These are phyloP conservation scores for Ceratobasidium sp. DNA, from an alignment of 1,284 basidiomycete species.

Conservation along the genomic window DNA sequence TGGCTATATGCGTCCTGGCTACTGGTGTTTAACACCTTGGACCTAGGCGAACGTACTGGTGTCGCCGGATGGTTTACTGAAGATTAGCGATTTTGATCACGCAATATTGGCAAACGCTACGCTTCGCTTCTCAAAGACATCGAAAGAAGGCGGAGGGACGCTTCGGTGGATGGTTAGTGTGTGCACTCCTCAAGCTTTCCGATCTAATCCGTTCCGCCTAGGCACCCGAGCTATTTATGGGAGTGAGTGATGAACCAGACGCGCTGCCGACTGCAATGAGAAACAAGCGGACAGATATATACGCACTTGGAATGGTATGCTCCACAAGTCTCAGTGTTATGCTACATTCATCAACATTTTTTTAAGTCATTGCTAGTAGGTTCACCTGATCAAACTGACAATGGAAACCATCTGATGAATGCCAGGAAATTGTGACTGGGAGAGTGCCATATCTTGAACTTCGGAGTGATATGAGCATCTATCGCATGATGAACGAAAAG, in stretches of 20 bases:
- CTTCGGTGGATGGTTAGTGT: background rate
- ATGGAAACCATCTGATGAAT: too few species aligned
- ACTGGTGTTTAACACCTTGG: too few species aligned
- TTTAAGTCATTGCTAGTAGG: too few species aligned
- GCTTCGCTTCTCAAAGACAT: background rate
- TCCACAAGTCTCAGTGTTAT: too few species aligned
- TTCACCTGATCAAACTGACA: too few species aligned
- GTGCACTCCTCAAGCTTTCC: background rate
- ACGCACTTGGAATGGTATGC: conserved; percentile 1
- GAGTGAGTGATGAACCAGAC: background rate
- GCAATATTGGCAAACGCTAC: background rate
- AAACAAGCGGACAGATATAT: background rate
- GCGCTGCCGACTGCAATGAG: background rate
- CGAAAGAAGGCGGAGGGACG: background rate
- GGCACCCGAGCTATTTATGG: background rate
- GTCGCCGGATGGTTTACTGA: too few species aligned
- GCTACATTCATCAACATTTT: too few species aligned
- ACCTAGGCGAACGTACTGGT: too few species aligned
- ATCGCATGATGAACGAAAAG: too few species aligned
- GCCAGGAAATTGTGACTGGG: background rate
- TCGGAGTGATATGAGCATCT: too few species aligned
- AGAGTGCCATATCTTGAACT: background rate
- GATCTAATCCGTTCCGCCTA: background rate
- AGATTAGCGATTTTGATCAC: too few species aligned
- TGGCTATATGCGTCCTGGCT: too few species aligned